A percentile compares a stretch with the other conserved stretches of the same genome.
These are phyloP conservation scores for Ricinus communis DNA, from an alignment of 345 rosid species.

Conservation along the genomic window DNA sequence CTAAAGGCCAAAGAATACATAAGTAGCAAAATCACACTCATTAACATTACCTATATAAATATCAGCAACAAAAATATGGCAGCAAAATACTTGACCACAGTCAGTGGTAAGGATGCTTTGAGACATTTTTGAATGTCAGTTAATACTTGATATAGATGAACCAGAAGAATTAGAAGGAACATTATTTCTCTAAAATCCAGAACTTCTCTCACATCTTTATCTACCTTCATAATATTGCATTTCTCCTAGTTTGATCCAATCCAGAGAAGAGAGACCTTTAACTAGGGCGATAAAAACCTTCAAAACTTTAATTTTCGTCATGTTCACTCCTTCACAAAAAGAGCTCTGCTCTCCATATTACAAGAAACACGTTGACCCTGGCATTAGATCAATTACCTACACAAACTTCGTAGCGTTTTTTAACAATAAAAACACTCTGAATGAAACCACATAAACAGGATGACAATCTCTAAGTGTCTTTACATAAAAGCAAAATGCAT, in stretches of 20 bases:
- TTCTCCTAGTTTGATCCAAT: no score
- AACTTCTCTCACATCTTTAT: no score
- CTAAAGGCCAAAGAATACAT: background rate
- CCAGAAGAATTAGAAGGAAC: background rate
- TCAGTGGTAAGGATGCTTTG: background rate
- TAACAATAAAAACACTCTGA: background rate
- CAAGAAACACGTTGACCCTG: background rate
- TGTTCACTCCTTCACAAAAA: background rate
- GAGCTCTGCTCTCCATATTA: background rate
- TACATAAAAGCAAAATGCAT: background rate
- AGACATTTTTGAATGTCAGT: background rate
- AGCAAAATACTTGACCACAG: background rate
- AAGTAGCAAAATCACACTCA: background rate
- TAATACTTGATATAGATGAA: background rate
- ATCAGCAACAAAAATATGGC: background rate
- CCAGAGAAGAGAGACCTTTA: no score
- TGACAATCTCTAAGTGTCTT: background rate
- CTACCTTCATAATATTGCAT: no score
- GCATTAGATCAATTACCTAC: slow-evolving; percentile 1
- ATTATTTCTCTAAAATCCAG: no score
- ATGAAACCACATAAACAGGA: background rate
- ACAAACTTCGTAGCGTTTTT: no score
- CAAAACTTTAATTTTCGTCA: background rate
- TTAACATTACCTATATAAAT: background rate
- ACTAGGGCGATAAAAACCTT: no score